phyloP scores from a whole-genome alignment of 352 stramenopile genomes.

The Phytophthora pinifolia region DNA sequence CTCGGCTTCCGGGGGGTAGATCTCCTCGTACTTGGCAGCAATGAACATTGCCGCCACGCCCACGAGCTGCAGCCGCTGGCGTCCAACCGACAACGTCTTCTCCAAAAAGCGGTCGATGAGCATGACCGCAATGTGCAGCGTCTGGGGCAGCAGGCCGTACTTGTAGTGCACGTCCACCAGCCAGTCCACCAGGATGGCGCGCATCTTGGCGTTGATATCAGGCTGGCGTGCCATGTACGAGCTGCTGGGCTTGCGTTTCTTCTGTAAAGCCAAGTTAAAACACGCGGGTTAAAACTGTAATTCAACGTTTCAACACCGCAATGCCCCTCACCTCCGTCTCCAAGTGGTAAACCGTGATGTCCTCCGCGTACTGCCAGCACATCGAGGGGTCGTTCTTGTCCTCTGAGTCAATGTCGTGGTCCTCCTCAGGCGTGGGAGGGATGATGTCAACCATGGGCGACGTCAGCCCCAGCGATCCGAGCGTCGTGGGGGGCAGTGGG shows the following conservation, averaged over 20 bases:
- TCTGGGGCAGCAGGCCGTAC: conserved; percentile 78
- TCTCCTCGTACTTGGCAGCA: conserved; percentile 98
- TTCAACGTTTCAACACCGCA: not conserved
- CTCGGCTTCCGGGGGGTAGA: conserved; percentile 91
- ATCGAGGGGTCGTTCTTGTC: conserved; percentile 60
- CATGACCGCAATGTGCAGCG: conserved; percentile 82
- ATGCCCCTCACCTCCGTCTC: conserved; percentile 46
- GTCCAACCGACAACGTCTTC: conserved; percentile 62
- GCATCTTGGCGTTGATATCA: conserved; percentile 99
- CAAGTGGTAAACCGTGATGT: conserved; percentile 83
- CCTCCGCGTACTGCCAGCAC: conserved; percentile 83
- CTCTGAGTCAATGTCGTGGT: conserved; percentile 76
- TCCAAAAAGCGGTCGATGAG: conserved; percentile 84
- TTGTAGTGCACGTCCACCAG: conserved; percentile 93
- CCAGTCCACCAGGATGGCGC: conserved; percentile 99
- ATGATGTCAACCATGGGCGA: conserved; percentile 30
- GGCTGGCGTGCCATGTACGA: conserved; percentile 89
- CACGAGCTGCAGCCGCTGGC: conserved; percentile 94
- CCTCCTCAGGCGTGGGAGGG: conserved; percentile 16
- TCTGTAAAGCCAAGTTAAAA: conserved; percentile 32
- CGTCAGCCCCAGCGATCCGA: conserved; percentile 37
- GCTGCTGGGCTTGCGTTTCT: conserved; percentile 55
- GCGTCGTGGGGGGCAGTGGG: conserved; percentile 29
- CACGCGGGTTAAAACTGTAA: conserved; percentile 4
- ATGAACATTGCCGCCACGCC: conserved; percentile 96